Base-by-base conservation (phyloP, 2,329 filamentous ascomycete genomes). In the Colletotrichum chlorophyti region DNA sequence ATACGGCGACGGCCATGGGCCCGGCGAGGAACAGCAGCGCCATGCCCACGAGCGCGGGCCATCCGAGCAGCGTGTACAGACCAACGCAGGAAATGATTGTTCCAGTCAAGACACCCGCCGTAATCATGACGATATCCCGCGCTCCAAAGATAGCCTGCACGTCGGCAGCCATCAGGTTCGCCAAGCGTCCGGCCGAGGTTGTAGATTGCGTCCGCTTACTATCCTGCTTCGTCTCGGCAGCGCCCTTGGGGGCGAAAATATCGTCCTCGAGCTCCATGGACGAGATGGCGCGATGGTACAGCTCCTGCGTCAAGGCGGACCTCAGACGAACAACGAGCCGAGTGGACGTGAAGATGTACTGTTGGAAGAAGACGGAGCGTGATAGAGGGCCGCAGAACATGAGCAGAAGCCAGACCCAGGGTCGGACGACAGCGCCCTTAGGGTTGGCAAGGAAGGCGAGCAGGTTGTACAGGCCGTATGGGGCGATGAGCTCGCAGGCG, bases 211-310 rank as follows among this genome's bases (percentile, higher is more conserved):
- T 31, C 1, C 43, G 27, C 35, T 70, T 63, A 3, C 60, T 60
- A 21, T 70, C 71, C 40, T 69, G 68, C 9, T 69, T 64, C 35
- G 66, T 58, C 31, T 64, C 47, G 19, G 38, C 26, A 6, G 51
- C 38, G 50, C 63, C 64, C 50, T 64, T 69, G 21, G 61, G 65
- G 10, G 72, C 71, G 58, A 82, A 80, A 1, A 77, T 74, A 48
- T 84, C 81, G n/a, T 84, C 79, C 43, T 85, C 80, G 37, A 85
- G 70, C 58, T 83, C 81, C 79, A 83, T 83, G 1, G 82, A 85
- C 8, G 72, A 73, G 64, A 85, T 75, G 3, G 83, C 82, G 40
- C 77, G 80, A 60, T 79, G 78, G 62, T 86, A 86, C 9, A 86
- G 74, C 65, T 86, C 83, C 63, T 85, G 83, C 0, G 82, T 84